A percentile compares a stretch with the other conserved stretches of the same genome.
These are phyloP conservation scores for Aspergillus flavus DNA, from an alignment of 2,329 filamentous ascomycete genomes.

Conservation along the genomic window DNA sequence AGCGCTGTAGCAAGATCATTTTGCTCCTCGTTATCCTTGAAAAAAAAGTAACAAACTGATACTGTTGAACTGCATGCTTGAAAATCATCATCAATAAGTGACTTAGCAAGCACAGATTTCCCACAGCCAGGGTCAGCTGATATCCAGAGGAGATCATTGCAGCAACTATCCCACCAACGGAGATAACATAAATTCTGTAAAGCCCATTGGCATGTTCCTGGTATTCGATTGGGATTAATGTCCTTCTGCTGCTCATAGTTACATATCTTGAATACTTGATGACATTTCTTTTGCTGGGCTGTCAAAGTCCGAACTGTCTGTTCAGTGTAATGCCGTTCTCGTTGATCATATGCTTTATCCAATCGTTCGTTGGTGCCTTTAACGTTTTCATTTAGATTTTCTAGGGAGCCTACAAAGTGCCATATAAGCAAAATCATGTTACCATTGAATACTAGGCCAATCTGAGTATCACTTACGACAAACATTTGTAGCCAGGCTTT, in stretches of 20 bases:
- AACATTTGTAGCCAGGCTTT: neutral
- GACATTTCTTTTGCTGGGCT: too few relatives aligned
- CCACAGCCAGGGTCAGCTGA: conserved; percentile 46
- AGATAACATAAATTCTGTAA: too few relatives aligned
- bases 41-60: conserved; percentile 43
- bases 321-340: too few relatives aligned
- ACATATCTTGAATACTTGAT: too few relatives aligned
- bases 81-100: conserved; percentile 36
- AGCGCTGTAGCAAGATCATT: conserved; percentile 32
- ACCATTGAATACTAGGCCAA: neutral
- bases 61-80: conserved; percentile 5
- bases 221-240: too few relatives aligned
- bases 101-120: conserved; percentile 43
- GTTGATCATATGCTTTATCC: conserved; percentile 12
- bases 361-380: neutral
- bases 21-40: conserved; percentile 41
- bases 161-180: too few relatives aligned
- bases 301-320: too few relatives aligned
- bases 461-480: conserved; percentile 3
- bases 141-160: conserved; percentile 39
- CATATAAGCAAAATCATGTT: neutral
- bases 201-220: too few relatives aligned
- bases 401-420: neutral
- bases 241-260: too few relatives aligned
- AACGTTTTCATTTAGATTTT: neutral